These are phyloP conservation scores for Candida nonsorbophila DNA, from an alignment of 805 yeast genomes.

Conservation along the genomic window DNA sequence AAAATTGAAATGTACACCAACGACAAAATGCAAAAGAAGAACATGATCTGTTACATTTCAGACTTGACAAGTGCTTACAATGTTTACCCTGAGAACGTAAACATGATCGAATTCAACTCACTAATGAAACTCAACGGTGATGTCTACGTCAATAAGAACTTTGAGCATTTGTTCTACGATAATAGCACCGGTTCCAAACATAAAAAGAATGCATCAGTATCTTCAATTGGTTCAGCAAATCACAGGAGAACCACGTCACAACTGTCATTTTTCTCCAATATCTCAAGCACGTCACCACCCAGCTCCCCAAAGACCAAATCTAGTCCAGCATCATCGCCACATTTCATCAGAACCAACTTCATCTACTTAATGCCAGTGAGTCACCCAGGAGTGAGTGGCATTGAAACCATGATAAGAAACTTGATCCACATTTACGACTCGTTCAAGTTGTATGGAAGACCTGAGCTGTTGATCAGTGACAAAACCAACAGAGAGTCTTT, in stretches of 20 bases:
- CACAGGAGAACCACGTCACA: slow-evolving; percentile 9
- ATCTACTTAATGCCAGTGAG: slow-evolving; percentile 68
- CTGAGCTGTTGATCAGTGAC: slow-evolving; percentile 67
- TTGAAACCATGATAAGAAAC: slow-evolving; percentile 69
- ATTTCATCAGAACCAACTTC: slow-evolving; percentile 21
- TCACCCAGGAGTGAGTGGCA: slow-evolving; percentile 67
- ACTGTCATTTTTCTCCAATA: slow-evolving; percentile 11
- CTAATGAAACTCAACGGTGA: slow-evolving; percentile 54
- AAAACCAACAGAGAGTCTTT: slow-evolving; percentile 61
- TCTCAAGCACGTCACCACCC: slow-evolving; percentile 12
- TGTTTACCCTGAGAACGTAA: slow-evolving; percentile 55
- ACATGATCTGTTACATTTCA: slow-evolving; percentile 46
- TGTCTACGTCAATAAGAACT: slow-evolving; percentile 40
- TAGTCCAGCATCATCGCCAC: slow-evolving; percentile 3
- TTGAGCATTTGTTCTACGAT: slow-evolving; percentile 25
- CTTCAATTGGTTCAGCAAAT: slow-evolving; percentile 1
- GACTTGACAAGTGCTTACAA: slow-evolving; percentile 43
- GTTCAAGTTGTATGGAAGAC: slow-evolving; percentile 71
- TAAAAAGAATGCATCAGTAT: background rate
- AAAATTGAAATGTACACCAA: slow-evolving; percentile 49
- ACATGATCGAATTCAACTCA: slow-evolving; percentile 53
- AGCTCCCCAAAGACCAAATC: slow-evolving; percentile 15
- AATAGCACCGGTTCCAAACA: slow-evolving; percentile 2
- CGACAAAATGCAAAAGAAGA: slow-evolving; percentile 44
- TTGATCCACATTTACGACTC: slow-evolving; percentile 66